Evolutionary conservation across 179 eudicot species (phyloP).

Genomic region (Amaranthus tricolor): DNA sequence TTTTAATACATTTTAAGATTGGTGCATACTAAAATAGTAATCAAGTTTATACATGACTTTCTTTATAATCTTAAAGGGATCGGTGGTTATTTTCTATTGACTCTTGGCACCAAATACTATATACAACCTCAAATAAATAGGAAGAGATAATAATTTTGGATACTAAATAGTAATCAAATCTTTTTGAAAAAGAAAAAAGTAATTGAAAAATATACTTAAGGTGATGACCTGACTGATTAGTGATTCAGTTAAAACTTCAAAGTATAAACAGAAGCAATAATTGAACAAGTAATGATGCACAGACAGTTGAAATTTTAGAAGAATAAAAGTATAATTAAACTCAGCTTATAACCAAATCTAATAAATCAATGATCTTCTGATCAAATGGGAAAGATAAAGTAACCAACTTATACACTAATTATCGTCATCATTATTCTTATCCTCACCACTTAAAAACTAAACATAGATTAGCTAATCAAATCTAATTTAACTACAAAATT

Average conservation of each 20-base stretch:
- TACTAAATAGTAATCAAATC: background rate
- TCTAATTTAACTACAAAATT: slow-evolving; percentile 7
- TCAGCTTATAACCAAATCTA: background rate
- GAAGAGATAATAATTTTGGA: too few species aligned
- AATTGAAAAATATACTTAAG: background rate
- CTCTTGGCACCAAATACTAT: too few species aligned
- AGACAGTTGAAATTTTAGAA: background rate
- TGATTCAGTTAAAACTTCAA: background rate
- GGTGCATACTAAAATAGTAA: too few species aligned
- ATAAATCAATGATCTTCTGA: background rate
- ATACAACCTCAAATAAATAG: too few species aligned
- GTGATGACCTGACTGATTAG: slow-evolving; percentile 8
- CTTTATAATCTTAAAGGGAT: too few species aligned
- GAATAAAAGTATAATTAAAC: background rate
- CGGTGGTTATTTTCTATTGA: too few species aligned
- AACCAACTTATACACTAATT: slow-evolving; percentile 8
- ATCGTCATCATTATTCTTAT: slow-evolving; percentile 17
- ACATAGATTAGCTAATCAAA: slow-evolving; percentile 31
- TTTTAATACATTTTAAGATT: too few species aligned
- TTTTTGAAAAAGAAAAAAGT: background rate
- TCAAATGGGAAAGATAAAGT: background rate
- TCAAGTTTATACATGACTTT: too few species aligned
- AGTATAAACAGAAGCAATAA: background rate
- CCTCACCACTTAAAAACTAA: background rate
- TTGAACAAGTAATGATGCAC: slow-evolving; percentile 12